Base-by-base conservation (phyloP, 2,329 filamentous ascomycete species). In the Ceratocystis papillata region DNA sequence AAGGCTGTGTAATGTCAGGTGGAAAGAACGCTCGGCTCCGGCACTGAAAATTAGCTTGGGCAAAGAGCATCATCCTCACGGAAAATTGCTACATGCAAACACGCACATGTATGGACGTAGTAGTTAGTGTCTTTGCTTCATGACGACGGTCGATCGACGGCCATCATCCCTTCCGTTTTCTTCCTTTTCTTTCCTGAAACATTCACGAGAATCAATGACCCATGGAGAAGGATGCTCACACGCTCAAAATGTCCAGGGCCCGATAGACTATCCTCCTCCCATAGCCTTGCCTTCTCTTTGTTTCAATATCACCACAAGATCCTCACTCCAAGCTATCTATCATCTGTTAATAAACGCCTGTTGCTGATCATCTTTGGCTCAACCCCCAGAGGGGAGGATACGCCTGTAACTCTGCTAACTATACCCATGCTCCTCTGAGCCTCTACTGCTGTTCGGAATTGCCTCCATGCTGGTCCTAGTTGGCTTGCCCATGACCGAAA, bases 161-260 rank as follows among this genome's bases (percentile, higher is more conserved):
- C 10, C 53, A 57, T 5, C 22, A 57, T 57, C 53, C 53, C 53
- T 57, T 57, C 25, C 53, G 20, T 22, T 50, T 57, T 28, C 25
- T 30, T 57, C 30, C 20, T 57, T 57, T 57, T 57, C 53, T 57
- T 57, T 30, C 53, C 53, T 57, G 53, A 57, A 57, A 57, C 53
- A 57, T 57, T 57, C 53, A 57, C 30, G 46, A 50, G 20, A 8
- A 8, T 50, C n/a, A 22, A 41, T 12, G 37, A 20, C 37, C 46
- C 46, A 50, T 50, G 46, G 37, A 41, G 7, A 57, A 57, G 30
- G 53, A 22, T 17, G 53, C 22, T 30, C 20, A 57, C 46, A 20
- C 8, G 53, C 53, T 57, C 1, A 57, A 15, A 17, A 20, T 25
- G 25, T 3, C 25, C 15, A 57, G 22, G 28, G 28, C 28, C 22